Percentiles rank a stretch among this genome's conserved stretches.
These are phyloP conservation scores for Lichtheimia hyalospora DNA, from an alignment of 371 early-diverging fungal species.

Conservation along the genomic window DNA sequence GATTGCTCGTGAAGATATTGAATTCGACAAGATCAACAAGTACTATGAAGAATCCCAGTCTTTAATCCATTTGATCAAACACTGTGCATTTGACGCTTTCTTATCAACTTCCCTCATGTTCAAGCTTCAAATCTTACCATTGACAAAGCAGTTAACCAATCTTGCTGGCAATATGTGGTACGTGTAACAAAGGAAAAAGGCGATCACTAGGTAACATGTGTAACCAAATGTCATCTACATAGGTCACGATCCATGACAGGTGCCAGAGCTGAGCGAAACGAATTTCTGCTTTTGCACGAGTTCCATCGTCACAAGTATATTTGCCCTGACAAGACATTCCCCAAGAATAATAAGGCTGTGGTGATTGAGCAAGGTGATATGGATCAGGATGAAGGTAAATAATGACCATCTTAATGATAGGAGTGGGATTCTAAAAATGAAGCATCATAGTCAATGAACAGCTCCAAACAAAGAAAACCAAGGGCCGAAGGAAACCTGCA, in stretches of 20 bases:
- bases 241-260: constrained; percentile 86
- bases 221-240: neutral
- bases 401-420: neutral
- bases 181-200: neutral
- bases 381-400: constrained; percentile 49
- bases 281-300: constrained; percentile 96
- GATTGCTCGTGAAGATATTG: constrained; percentile 84
- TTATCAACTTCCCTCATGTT: constrained; percentile 84
- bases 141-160: constrained; percentile 93
- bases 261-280: constrained; percentile 98
- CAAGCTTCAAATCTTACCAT: constrained; percentile 86
- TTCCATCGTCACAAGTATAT: constrained; percentile 91
- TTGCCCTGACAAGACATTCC: constrained; percentile 81
- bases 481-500: constrained; percentile 78
- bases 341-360: constrained; percentile 19
- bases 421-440: neutral
- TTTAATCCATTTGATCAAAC: constrained; percentile 73
- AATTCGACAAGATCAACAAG: constrained; percentile 73
- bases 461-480: constrained; percentile 36
- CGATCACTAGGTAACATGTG: too few relatives aligned
- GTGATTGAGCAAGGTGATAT: constrained; percentile 45
- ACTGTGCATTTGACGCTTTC: constrained; percentile 83
- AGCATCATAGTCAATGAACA: constrained; percentile 29
- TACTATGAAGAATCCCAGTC: constrained; percentile 65
- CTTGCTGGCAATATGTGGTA: constrained; percentile 96